A percentile compares a stretch with the other conserved stretches of the same genome.
Conservation (phyloP, 2,329 filamentous ascomycete genomes). For the Nigrospora osmanthi region DNA sequence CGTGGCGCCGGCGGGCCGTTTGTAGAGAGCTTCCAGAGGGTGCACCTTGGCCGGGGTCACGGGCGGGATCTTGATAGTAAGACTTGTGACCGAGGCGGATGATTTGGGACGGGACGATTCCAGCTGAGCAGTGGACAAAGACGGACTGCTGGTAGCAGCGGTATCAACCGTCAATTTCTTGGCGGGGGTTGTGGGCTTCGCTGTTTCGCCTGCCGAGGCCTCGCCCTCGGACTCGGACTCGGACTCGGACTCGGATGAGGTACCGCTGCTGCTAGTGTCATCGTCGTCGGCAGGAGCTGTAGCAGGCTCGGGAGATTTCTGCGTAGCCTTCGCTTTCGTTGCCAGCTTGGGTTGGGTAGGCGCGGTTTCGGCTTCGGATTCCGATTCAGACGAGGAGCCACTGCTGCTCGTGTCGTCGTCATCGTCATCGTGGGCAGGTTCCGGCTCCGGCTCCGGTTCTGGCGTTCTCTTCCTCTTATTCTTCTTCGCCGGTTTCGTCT, state of each 20-base stretch:
- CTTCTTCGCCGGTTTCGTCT: constrained; percentile 9
- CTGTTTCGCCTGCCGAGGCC: constrained; percentile 10
- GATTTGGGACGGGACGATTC: constrained; percentile 37
- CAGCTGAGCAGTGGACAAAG: constrained; percentile 13
- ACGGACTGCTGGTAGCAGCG: constrained; percentile 7
- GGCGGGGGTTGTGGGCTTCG: constrained; percentile 2
- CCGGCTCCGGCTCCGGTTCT: constrained; percentile 5
- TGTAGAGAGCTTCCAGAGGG: constrained; percentile 88
- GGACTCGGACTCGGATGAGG: constrained; percentile 18
- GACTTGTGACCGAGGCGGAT: constrained; percentile 38
- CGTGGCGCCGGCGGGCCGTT: constrained; percentile 48
- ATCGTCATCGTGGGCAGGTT: constrained; percentile 10
- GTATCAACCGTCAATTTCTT: constrained; percentile 13
- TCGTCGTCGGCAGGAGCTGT: constrained; percentile 4
- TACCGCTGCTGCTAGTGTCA: constrained; percentile 28
- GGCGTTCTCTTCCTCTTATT: constrained; percentile 5
- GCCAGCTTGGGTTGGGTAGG: constrained; percentile 10
- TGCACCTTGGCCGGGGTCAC: constrained; percentile 52
- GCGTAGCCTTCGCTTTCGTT: constrained; percentile 3
- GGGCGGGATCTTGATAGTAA: constrained; percentile 49
- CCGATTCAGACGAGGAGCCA: constrained; percentile 20
- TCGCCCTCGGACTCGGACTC: constrained; percentile 6
- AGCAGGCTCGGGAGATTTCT: constrained; percentile 5
- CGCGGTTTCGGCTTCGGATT: constrained; percentile 5
- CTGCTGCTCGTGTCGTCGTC: constrained; percentile 27